These are phyloP conservation scores for Kitagawia praeruptora DNA, from an alignment of 129 eudicot genomes.

Conservation along the genomic window DNA sequence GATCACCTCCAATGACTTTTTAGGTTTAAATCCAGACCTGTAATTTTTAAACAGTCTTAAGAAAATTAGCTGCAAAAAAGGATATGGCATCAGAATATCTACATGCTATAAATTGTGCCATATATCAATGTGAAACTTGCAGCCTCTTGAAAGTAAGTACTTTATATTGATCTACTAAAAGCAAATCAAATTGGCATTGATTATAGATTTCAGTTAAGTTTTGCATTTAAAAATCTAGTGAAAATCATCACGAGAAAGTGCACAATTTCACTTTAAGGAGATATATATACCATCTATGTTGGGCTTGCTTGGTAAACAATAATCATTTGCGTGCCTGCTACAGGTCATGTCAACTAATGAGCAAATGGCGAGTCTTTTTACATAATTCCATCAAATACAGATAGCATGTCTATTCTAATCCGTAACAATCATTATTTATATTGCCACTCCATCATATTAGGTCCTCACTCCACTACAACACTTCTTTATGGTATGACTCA, in stretches of 20 bases:
- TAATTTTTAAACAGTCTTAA: slow-evolving; percentile 15
- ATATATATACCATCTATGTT: not conserved
- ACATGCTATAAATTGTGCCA: not conserved
- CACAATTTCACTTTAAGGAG: not conserved
- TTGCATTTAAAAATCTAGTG: not conserved
- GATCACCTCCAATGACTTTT: slow-evolving; percentile 79
- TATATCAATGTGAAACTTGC: not conserved
- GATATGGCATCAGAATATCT: not conserved
- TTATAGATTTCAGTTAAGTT: not conserved
- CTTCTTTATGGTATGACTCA: not conserved
- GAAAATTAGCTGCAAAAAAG: slow-evolving; percentile 2
- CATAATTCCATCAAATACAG: not conserved
- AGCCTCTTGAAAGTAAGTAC: not conserved
- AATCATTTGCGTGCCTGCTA: not conserved
- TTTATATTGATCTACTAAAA: not conserved
- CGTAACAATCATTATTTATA: not conserved
- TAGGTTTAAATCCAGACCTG: slow-evolving; percentile 88
- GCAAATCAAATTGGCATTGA: not conserved
- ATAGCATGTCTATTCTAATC: not conserved
- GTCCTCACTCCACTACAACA: slow-evolving; percentile 2
- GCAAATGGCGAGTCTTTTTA: not conserved
- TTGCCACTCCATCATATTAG: not conserved
- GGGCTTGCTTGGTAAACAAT: not conserved
- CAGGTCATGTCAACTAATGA: not conserved
- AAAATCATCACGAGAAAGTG: not conserved